These are phyloP conservation scores for Euphorbia pulcherrima DNA, from an alignment of 345 rosid genomes.

Conservation along the genomic window DNA sequence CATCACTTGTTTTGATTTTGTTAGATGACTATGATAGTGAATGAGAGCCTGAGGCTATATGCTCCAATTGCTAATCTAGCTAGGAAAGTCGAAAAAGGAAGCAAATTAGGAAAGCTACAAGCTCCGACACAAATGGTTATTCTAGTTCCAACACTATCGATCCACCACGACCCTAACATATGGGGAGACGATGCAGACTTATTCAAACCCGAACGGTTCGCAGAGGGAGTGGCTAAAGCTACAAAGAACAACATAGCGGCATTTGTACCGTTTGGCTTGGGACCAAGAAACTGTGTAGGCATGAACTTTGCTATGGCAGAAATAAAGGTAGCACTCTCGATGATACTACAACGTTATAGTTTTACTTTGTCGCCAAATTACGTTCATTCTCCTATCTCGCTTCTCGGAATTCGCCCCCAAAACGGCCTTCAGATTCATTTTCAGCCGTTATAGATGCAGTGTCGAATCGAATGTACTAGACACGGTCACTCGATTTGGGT, in stretches of 20 bases:
- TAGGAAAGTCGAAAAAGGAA: conserved; percentile 14
- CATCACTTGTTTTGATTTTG: not conserved
- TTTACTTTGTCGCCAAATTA: conserved; percentile 35
- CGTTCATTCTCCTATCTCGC: conserved; percentile 23
- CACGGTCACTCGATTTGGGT: too few relatives aligned
- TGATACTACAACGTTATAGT: conserved; percentile 35
- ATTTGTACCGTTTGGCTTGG: conserved; percentile 34
- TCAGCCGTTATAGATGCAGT: conserved; percentile 14
- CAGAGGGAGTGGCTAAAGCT: conserved; percentile 31
- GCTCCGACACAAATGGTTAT: conserved; percentile 19
- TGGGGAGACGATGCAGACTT: conserved; percentile 37
- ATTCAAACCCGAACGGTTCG: conserved; percentile 33
- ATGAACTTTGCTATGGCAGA: conserved; percentile 30
- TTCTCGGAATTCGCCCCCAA: conserved; percentile 18
- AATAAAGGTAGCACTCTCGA: conserved; percentile 31
- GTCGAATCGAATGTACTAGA: too few relatives aligned
- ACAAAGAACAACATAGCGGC: conserved; percentile 20
- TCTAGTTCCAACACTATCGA: conserved; percentile 16
- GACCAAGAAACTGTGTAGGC: conserved; percentile 32
- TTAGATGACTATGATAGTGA: conserved; percentile 17
- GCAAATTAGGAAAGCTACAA: conserved; percentile 19
- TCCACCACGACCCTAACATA: conserved; percentile 24
- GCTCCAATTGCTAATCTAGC: not conserved
- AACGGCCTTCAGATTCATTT: conserved; percentile 34
- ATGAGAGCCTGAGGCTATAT: conserved; percentile 22